These are phyloP conservation scores for Vinca major DNA, from an alignment of 305 asterid genomes.

Conservation along the genomic window DNA sequence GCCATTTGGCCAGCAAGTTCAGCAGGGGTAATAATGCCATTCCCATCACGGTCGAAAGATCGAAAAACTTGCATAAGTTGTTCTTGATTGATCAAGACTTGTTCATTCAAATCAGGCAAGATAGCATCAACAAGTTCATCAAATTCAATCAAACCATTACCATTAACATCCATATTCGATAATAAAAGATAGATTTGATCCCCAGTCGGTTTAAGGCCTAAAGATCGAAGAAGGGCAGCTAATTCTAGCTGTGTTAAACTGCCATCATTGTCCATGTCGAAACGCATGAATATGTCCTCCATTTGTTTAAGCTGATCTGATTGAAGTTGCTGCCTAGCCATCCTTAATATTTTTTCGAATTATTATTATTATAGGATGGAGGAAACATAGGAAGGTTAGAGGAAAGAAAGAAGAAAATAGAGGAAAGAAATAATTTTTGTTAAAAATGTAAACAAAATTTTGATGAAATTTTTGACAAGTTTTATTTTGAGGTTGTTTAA, in stretches of 20 bases:
- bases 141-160: constrained; percentile 73
- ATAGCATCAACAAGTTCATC: constrained; percentile 72
- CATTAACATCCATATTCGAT: constrained; percentile 66
- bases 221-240: constrained; percentile 90
- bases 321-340: constrained; percentile 42
- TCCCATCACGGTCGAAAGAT: constrained; percentile 83
- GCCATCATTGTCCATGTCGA: constrained; percentile 86
- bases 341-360: constrained; percentile 11
- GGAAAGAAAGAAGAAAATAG: not conserved
- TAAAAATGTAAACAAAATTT: no score
- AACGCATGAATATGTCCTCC: constrained; percentile 65
- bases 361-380: no score
- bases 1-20: constrained; percentile 89
- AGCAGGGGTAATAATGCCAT: constrained; percentile 73
- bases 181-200: constrained; percentile 54
- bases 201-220: constrained; percentile 70
- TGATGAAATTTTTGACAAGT: no score
- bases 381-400: not conserved
- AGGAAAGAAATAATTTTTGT: no score
- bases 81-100: constrained; percentile 66
- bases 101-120: constrained; percentile 58
- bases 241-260: constrained; percentile 90
- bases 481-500: not conserved
- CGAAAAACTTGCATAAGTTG: constrained; percentile 78
- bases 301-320: constrained; percentile 67